Base-by-base conservation (phyloP, 257 asterid genomes). In the Leonotis leonurus region DNA sequence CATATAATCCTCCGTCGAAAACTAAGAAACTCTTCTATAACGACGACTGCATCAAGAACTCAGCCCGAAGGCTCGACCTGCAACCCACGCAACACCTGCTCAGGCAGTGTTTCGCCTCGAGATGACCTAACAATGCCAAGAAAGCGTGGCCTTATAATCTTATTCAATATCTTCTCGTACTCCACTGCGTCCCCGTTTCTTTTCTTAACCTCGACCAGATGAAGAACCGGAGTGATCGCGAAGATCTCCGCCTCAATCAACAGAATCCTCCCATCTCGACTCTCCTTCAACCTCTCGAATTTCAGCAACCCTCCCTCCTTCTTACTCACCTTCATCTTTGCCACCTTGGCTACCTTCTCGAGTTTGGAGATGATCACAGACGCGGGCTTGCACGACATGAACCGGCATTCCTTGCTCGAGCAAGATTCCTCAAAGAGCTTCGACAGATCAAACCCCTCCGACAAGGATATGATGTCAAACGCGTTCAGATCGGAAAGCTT, bases 401-500 rank as follows among this genome's bases (percentile, higher is more conserved):
- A 84, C 65, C 90, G 64, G 13, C 76, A 60, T 73, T 86, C 88
- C 57, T 70, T 80, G 64, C 69, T 74, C 8, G 41, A 11, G 65
- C 73, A 24, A 26, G 80, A 80, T 22, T 79, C 89, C 76, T 82
- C 95, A 5, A 89, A 86, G 65, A 90, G 63, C 21, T 80, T 74
- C 0, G 95, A 78, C 4, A 90, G 67, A 74, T 87, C 84, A n/a
- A 87, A 75, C 40, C 94, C 91, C 41, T 80, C 72, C 21, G 86
- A 87, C 45, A 81, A 69, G 39, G 96, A 81, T 43, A 90, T 85
- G 56, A 90, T 75, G 63, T 83, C 93, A 49, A 87, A 90, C 20
- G 97, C 97, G 63, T 90, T 87, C 61, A 83, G 30, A 59, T 71
- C 67, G 9, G 85, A 66, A 40, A 83, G 67, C 56, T 72, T 71